A percentile compares a stretch with the other conserved stretches of the same genome.
Evolutionary conservation across 768 basidiomycete species (phyloP).

Genomic region (Naganishia onofrii): DNA sequence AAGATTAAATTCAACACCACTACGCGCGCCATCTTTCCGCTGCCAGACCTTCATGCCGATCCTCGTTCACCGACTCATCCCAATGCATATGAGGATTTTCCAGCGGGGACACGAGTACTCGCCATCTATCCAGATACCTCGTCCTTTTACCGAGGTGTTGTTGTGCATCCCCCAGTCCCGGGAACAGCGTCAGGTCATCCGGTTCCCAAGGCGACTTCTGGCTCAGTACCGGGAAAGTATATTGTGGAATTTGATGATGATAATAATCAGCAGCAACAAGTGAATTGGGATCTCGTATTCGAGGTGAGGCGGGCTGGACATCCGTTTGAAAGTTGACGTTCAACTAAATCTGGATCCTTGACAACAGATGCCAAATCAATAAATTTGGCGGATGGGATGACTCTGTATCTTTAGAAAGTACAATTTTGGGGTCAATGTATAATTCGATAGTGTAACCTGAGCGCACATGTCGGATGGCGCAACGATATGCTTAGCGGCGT

Average conservation of each 20-base stretch:
- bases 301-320: slow-evolving; percentile 34
- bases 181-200: slow-evolving; percentile 36
- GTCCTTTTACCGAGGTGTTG: slow-evolving; percentile 53
- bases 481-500: neutral
- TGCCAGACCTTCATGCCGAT: slow-evolving; percentile 51
- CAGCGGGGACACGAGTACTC: slow-evolving; percentile 47
- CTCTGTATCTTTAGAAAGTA: neutral
- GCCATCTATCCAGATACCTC: slow-evolving; percentile 56
- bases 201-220: slow-evolving; percentile 22
- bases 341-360: neutral
- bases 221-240: slow-evolving; percentile 39
- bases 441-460: neutral
- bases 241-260: slow-evolving; percentile 49
- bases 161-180: slow-evolving; percentile 41
- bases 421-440: no score
- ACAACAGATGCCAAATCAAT: neutral
- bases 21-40: slow-evolving; percentile 53
- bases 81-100: slow-evolving; percentile 45
- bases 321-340: neutral
- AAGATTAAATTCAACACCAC: slow-evolving; percentile 52
- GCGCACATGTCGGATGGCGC: neutral
- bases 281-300: slow-evolving; percentile 41
- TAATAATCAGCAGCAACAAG: slow-evolving; percentile 37
- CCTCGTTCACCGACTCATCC: slow-evolving; percentile 48
- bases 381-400: no score